Evolutionary conservation across 1,139 yeast genomes (phyloP), one percentile per base, ranked within the genome.

Genomic region (Candida smagusa): DNA sequence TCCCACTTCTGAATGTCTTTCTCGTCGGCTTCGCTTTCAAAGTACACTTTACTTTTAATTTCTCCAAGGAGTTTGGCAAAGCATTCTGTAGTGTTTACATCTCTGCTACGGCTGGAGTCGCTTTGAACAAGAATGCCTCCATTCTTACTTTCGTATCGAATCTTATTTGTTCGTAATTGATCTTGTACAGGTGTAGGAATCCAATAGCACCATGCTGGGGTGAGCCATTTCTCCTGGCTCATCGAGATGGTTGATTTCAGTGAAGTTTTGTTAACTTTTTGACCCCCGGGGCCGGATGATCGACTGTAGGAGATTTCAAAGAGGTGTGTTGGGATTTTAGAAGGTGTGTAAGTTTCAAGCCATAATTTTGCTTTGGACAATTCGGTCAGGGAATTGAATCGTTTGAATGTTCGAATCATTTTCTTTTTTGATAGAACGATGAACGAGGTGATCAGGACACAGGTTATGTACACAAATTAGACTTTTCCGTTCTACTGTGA

Each of bases 241-340:
- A 87, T 53, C 3, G 78, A 65, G 9, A 90, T 58, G 0, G 92
- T 79, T 3, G 94, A 95, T 52, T 89, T 89, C 2, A 92, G 78
- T 9, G 81, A 80, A 0, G 88, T 77, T 45, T 88, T 90, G 58
- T 90, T 90, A 11, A 90, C 97, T 54, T 90, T 86, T 51, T 90
- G 97, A 0, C 97, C 97, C 0, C 97, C 97, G 0, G 96, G 90
- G 0, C 97, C 97, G 9, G 95, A 83, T 0, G 95, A 76, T 43
- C 95, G 63, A 37, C 87, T 78, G 58, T 68, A 89, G 0, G 78
- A 57, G 2, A 81, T 60, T 1, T 65, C 61, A 51, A 85, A 85
- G 13, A 64, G 52, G 23, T 59, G 53, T 8, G 61, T 55, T 0
- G 92, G 94, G 1, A 84, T 64, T 4, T 59, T 48, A 0, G 49